Evolutionary conservation across 2,329 filamentous ascomycete species (phyloP), one percentile per base, ranked within the genome.

Genomic region (Verticillium isaacii): DNA sequence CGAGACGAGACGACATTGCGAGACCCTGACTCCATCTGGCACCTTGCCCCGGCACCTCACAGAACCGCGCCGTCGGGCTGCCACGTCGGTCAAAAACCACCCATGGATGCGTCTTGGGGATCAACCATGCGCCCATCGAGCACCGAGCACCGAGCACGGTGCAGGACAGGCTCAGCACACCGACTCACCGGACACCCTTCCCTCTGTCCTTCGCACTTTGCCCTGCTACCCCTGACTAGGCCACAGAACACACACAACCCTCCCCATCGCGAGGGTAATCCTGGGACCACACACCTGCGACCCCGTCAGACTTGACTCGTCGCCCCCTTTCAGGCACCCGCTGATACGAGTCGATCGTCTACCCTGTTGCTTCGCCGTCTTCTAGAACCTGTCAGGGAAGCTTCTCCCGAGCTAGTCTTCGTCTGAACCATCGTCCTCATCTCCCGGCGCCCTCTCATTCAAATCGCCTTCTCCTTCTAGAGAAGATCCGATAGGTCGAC

Each of bases 311-410:
- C 41, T 50, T 63, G 36, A 41, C 32, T 37, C 32, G 56, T 15
- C 56, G 32, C 19, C 56, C 19, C 56, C 56, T 56, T 55, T 39
- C 56, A 58, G 55, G 56, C 56, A 50, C 19, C n/a, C 41, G 8
- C n/a, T 23, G 41, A 50, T 50, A 50, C 41, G 41, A 50, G 41
- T 23, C 41, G 41, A 23, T 23, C 19, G 3, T n/a, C 9, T n/a
- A 11, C 41, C 41, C 19, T 50, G 41, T n/a, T 29, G n/a, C 41
- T n/a, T 23, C 41, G n/a, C 19, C 41, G 41, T 11, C 25, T 59
- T 59, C 58, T 59, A 45, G 32, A 58, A 37, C 45, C 45, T 55
- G 45, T 29, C 58, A 59, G 23, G 41, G 58, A 59, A 59, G 58
- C 39, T 50, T 50, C 41, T 50, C 41, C 41, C 41, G 41, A 50